These are phyloP conservation scores for Apium graveolens DNA, from an alignment of 129 eudicot species.

Conservation along the genomic window DNA sequence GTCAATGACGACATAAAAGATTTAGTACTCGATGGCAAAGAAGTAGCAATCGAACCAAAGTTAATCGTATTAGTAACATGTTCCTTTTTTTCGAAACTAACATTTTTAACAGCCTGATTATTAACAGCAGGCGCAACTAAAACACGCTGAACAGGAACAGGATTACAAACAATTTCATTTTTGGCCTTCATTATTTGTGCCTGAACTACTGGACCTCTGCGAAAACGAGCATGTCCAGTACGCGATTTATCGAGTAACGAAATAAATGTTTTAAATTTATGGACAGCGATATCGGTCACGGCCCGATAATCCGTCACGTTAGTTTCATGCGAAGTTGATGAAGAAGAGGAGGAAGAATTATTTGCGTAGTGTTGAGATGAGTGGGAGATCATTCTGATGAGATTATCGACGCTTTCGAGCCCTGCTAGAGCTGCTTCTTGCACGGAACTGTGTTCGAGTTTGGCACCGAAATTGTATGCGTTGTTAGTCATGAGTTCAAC, in stretches of 20 bases:
- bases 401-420: constrained; percentile 74
- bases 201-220: constrained; percentile 60
- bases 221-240: constrained; percentile 98
- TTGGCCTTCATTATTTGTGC: constrained; percentile 4
- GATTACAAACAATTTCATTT: constrained; percentile 16
- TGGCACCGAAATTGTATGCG: constrained; percentile 19
- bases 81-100: constrained; percentile 45
- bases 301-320: constrained; percentile 40
- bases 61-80: constrained; percentile 48
- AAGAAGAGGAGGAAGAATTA: background rate
- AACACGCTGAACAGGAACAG: constrained; percentile 54
- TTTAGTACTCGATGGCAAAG: constrained; percentile 32
- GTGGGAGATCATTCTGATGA: constrained; percentile 60
- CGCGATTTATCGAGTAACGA: constrained; percentile 64
- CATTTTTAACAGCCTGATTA: constrained; percentile 20
- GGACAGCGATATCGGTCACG: constrained; percentile 76
- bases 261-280: constrained; percentile 70
- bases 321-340: background rate
- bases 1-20: constrained; percentile 67
- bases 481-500: constrained; percentile 48
- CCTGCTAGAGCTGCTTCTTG: constrained; percentile 91
- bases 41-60: constrained; percentile 37
- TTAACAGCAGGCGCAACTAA: constrained; percentile 34
- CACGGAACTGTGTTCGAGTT: constrained; percentile 66
- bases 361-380: constrained; percentile 26